phyloP scores from a whole-genome alignment of 305 asterid species.

The Striga hermonthica region DNA sequence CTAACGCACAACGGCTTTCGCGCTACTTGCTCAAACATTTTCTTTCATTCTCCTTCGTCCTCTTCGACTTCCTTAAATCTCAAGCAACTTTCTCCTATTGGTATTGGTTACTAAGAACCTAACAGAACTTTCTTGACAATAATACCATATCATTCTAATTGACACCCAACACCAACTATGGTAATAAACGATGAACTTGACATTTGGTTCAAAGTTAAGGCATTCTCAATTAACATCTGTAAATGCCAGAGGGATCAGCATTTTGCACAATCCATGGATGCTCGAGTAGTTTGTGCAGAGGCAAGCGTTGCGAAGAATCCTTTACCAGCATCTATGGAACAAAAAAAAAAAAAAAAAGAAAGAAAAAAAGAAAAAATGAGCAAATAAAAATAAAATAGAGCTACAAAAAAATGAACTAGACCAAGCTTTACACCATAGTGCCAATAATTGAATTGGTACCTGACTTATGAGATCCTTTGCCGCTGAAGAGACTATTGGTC shows the following conservation, averaged over 20 bases:
- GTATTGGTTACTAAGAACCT: too few relatives aligned
- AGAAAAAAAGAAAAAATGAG: neutral
- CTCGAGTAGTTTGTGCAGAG: slow-evolving; percentile 73
- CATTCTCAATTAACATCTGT: slow-evolving; percentile 37
- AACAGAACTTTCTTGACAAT: too few relatives aligned
- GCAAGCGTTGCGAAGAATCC: slow-evolving; percentile 66
- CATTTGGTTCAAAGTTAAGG: neutral
- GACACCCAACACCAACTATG: too few relatives aligned
- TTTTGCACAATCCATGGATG: slow-evolving; percentile 90
- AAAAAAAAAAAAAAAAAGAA: neutral
- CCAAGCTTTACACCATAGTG: slow-evolving; percentile 5
- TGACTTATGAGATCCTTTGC: slow-evolving; percentile 93
- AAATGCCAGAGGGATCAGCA: slow-evolving; percentile 77
- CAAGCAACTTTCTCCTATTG: too few relatives aligned
- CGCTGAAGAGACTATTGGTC: slow-evolving; percentile 68
- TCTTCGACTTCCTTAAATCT: too few relatives aligned
- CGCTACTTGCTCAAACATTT: too few relatives aligned
- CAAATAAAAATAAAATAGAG: neutral
- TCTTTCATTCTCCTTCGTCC: too few relatives aligned
- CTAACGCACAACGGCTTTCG: too few relatives aligned
- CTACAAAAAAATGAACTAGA: neutral
- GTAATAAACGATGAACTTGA: too few relatives aligned
- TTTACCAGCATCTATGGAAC: slow-evolving; percentile 72
- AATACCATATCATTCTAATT: too few relatives aligned
- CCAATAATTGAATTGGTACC: slow-evolving; percentile 37